Evolutionary conservation across 2,329 filamentous ascomycete species (phyloP), one percentile per base, ranked within the genome.

Genomic region (Paracoccidioides lutzii): DNA sequence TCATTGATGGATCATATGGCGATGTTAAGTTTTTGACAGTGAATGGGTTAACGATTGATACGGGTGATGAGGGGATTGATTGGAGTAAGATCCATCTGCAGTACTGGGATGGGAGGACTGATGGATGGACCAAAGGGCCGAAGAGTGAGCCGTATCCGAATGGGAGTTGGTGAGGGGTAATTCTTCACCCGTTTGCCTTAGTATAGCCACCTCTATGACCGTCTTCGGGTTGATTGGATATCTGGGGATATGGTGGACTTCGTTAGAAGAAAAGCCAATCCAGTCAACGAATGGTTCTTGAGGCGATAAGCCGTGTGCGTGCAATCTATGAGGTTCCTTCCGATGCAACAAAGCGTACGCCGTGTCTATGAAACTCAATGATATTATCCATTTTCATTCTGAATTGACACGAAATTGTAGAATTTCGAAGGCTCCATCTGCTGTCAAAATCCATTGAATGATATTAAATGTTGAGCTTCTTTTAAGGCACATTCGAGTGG

Each of bases 31-130:
- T 57, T 50, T 30, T 6, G 52, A 44, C 14, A 14, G 14, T 57
- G 9, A 59, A 59, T 55, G 55, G 43, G 44, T 48, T 55, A 48
- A 59, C 58, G 53, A 45, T 59, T n/a, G 58, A 59, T 52, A 33
- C 44, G 38, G 50, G 37, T 8, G 49, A 43, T 22, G 35, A 55
- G 30, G 50, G 44, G 48, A 30, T 59, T 48, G 57, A 59, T 50
- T 50, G 56, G 57, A 57, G 57, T n/a, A 50, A 12, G 35, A 52
- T 59, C 32, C 54, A 54, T 46, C 45, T 59, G 52, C 32, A 45
- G 48, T 59, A 59, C 53, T 59, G 57, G 57, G 53, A 59, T 55
- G 55, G 55, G n/a, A 14, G 6, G 37, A 8, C 40, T 40, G 50
- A 54, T 43, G 55, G 41, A 15, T 59, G 55, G 55, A 37, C 22